These are phyloP conservation scores for Oemleria cerasiformis DNA, from an alignment of 306 rosid genomes.

Conservation along the genomic window DNA sequence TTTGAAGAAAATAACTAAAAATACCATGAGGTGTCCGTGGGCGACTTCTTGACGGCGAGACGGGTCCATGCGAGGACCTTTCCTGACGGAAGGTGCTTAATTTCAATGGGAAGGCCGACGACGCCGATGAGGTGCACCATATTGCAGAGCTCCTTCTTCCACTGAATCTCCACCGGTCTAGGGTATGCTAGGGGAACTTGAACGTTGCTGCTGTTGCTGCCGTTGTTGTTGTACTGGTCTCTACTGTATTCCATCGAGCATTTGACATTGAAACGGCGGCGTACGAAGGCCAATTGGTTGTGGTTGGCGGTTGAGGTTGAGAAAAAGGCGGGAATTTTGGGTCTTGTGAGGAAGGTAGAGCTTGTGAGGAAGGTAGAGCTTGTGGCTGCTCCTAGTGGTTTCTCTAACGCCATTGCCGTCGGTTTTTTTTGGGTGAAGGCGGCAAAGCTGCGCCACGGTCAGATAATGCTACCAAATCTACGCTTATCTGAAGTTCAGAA, in stretches of 20 bases:
- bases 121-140: slow-evolving; percentile 71
- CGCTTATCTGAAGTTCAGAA: background rate
- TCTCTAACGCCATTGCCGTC: slow-evolving; percentile 40
- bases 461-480: background rate
- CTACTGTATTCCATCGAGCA: slow-evolving; percentile 43
- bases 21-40: slow-evolving; percentile 66
- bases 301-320: slow-evolving; percentile 6
- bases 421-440: background rate
- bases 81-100: slow-evolving; percentile 73
- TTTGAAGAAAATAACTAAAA: background rate
- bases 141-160: slow-evolving; percentile 86
- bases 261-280: slow-evolving; percentile 37
- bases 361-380: slow-evolving; percentile 22
- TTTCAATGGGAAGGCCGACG: slow-evolving; percentile 65
- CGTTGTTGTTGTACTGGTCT: slow-evolving; percentile 14
- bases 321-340: slow-evolving; percentile 12
- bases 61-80: slow-evolving; percentile 81
- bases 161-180: slow-evolving; percentile 69
- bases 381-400: slow-evolving; percentile 22
- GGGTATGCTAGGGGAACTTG: slow-evolving; percentile 40
- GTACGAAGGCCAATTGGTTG: slow-evolving; percentile 17
- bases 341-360: slow-evolving; percentile 20
- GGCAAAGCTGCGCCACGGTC: slow-evolving; percentile 4
- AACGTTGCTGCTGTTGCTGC: slow-evolving; percentile 4
- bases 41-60: slow-evolving; percentile 71